Base-by-base conservation (phyloP, 192 early-diverging fungal species). In the Coemansia sp. region DNA sequence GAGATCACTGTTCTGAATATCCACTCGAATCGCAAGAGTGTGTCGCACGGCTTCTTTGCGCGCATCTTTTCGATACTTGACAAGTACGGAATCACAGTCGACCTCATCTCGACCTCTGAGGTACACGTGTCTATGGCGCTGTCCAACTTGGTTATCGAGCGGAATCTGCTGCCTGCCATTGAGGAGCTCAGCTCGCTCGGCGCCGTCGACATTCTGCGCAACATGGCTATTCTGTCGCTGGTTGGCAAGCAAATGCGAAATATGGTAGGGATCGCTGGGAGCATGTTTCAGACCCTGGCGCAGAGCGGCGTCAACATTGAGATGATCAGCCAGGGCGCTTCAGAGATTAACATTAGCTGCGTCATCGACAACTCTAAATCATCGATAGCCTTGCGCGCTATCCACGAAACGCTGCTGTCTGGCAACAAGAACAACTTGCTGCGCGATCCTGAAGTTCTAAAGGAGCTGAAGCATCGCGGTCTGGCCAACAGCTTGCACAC, bases 301-400 rank as follows among this genome's bases (percentile, higher is more conserved):
- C 89, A 87, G 51, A 88, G 91, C 45, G 82, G 87, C 62, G 90
- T 99, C 67, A 99, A 99, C 72, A 97, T 99, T 73, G 97, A 99
- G 80, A 99, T 99, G 97, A 99, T 99, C 53, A 95, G 93, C 15
- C 97, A 99, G 82, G 97, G 97, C 38, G 94, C 97, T 3, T 93
- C 91, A 10, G 97, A 99, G 80, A 98, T 99, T 73, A 99, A 99
- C 76, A 99, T 99, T 66, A 94, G 92, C 20, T 99, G 97, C 65
- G 95, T 99, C 9, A 95, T 99, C 76, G 87, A 91, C 31, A 89
- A 92, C 59, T 57, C 76, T 60, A 86, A 86, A 43, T 88, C 94
- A 2, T 72, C 85, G 5, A 76, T 74, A 9, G 97, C 97, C 6
- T 78, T 99, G 66, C 85, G 87, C 35, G 94, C 92, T n/a, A 92